A percentile compares a stretch with the other conserved stretches of the same genome.
Evolutionary conservation across 208 protist species (phyloP).

Genomic region (Leishmania major): DNA sequence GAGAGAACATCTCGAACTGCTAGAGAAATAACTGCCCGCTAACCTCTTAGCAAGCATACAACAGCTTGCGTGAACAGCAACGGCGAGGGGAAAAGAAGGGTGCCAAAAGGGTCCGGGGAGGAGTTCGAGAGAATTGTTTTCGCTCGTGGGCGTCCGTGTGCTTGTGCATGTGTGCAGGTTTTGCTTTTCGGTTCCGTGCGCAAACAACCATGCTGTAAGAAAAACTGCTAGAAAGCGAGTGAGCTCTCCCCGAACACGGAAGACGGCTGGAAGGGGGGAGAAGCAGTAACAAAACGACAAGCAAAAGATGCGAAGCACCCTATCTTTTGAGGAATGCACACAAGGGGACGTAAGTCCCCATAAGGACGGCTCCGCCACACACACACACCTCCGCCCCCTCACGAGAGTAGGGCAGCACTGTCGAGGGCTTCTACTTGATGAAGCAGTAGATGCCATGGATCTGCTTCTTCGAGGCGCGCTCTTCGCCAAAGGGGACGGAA

Average conservation of each 20-base stretch:
- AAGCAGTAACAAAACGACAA: neutral
- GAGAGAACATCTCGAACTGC: neutral
- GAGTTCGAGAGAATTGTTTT: neutral
- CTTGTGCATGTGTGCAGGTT: neutral
- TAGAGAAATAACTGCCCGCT: neutral
- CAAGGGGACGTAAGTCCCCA: neutral
- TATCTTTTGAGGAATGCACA: neutral
- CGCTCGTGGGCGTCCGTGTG: neutral
- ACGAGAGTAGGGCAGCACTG: neutral
- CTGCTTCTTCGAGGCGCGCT: conserved; percentile 36
- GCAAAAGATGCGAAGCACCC: conserved; percentile 3
- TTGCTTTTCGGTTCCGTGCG: neutral
- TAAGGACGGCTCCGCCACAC: neutral
- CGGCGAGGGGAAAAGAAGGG: neutral
- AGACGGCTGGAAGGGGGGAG: neutral
- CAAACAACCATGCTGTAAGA: conserved; percentile 8
- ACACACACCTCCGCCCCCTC: neutral
- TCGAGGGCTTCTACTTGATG: conserved; percentile 35
- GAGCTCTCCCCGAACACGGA: neutral
- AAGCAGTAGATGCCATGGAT: conserved; percentile 74
- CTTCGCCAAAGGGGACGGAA: conserved; percentile 49
- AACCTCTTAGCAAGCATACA: neutral
- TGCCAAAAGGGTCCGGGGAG: neutral
- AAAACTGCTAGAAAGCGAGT: conserved; percentile 20
- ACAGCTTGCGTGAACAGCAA: neutral